Percentiles rank a stretch among this genome's conserved stretches.
Conservation (phyloP, 2,329 filamentous ascomycete genomes). For the Xylaria sp. region DNA sequence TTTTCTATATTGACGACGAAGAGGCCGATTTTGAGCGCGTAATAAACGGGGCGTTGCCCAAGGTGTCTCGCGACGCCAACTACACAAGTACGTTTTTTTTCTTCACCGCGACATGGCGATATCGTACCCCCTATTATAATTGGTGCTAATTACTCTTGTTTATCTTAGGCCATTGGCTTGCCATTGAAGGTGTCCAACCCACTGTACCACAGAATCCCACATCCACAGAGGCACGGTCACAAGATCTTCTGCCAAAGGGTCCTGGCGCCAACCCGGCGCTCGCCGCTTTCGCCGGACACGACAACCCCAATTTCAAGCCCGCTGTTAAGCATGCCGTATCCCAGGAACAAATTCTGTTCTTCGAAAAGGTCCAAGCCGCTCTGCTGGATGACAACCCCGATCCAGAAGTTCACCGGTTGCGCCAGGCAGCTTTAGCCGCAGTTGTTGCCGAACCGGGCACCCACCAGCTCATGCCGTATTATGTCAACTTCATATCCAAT, state of each 20-base stretch:
- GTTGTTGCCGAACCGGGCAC: constrained; percentile 90
- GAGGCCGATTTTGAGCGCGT: constrained; percentile 99
- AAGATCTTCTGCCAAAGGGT: constrained; percentile 90
- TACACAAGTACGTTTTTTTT: constrained; percentile 78
- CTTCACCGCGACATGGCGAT: neutral
- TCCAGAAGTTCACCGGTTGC: constrained; percentile 76
- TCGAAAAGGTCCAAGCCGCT: constrained; percentile 91
- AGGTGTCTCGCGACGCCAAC: constrained; percentile 90
- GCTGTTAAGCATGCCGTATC: constrained; percentile 95
- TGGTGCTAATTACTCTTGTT: constrained; percentile 30
- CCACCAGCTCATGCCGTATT: constrained; percentile 96
- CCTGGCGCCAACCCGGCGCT: constrained; percentile 87
- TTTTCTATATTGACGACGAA: constrained; percentile 98
- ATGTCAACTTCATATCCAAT: constrained; percentile 93
- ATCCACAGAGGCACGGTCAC: constrained; percentile 81
- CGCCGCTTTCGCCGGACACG: constrained; percentile 83
- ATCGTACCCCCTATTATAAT: neutral
- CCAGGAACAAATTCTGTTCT: constrained; percentile 96
- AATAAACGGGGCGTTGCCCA: constrained; percentile 94
- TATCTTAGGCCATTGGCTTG: constrained; percentile 87
- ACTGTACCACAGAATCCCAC: constrained; percentile 97
- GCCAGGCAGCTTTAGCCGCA: constrained; percentile 85
- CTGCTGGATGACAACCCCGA: constrained; percentile 89
- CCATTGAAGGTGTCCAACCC: constrained; percentile 96
- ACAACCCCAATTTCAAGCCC: constrained; percentile 86